Conservation (phyloP, 2,329 filamentous ascomycete genomes). For the Hymenoscyphus linearis region DNA sequence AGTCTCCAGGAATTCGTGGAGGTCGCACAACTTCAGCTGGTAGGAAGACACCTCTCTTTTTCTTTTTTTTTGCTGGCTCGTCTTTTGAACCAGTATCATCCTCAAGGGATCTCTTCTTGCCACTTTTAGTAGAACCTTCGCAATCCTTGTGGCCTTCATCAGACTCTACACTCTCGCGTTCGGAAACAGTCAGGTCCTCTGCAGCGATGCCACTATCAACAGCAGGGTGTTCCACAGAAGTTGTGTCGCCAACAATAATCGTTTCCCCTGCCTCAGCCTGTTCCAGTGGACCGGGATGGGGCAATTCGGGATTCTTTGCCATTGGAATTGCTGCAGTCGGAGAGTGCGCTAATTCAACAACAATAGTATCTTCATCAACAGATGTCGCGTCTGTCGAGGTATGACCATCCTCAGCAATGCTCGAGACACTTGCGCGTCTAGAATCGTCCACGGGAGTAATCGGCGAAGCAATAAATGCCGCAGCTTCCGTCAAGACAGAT, state of each 20-base stretch:
- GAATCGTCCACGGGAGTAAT: slow-evolving; percentile 14
- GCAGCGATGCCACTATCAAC: slow-evolving; percentile 17
- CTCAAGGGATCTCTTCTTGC: slow-evolving; percentile 2
- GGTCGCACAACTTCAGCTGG: slow-evolving; percentile 24
- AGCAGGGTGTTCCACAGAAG: slow-evolving; percentile 20
- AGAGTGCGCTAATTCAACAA: slow-evolving; percentile 19
- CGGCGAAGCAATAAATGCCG: slow-evolving; percentile 10
- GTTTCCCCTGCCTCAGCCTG: slow-evolving; percentile 18
- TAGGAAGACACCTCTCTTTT: slow-evolving; percentile 12
- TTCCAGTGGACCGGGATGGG: slow-evolving; percentile 9
- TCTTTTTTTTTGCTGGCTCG: slow-evolving; percentile 12
- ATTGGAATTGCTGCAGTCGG: slow-evolving; percentile 15
- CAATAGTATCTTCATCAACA: slow-evolving; percentile 31
- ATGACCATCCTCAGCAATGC: slow-evolving; percentile 17
- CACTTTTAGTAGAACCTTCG: neutral
- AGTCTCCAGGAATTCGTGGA: slow-evolving; percentile 65
- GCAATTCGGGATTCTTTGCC: slow-evolving; percentile 10
- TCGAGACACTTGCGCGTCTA: slow-evolving; percentile 14
- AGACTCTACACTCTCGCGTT: slow-evolving; percentile 17
- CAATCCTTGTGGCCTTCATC: slow-evolving; percentile 1
- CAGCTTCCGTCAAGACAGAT: slow-evolving; percentile 11
- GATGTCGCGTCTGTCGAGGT: slow-evolving; percentile 31
- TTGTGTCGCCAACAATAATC: slow-evolving; percentile 22
- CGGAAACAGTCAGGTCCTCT: slow-evolving; percentile 15
- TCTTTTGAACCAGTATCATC: slow-evolving; percentile 3